phyloP scores from a whole-genome alignment of 2,329 filamentous ascomycete species.

The Cryphonectria carpinicola region DNA sequence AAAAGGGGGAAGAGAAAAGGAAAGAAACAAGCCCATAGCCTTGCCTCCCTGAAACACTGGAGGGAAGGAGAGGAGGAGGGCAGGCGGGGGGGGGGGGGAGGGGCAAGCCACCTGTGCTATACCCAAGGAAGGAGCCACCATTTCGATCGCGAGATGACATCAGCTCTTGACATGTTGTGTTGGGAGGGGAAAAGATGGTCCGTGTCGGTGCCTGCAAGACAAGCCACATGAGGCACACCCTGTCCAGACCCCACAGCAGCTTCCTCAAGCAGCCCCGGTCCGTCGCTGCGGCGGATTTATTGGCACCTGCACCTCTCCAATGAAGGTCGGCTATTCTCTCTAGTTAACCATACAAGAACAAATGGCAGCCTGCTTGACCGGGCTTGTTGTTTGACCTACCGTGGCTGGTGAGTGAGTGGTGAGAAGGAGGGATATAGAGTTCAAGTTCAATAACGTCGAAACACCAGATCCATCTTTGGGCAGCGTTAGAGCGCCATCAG shows the following conservation, averaged over 20 bases:
- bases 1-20: not conserved
- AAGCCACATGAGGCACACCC: slow-evolving; percentile 12
- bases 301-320: no score
- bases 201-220: slow-evolving; percentile 15
- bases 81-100: no score
- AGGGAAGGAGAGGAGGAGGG: not conserved
- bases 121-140: not conserved
- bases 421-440: no score
- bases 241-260: not conserved
- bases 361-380: not conserved
- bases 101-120: slow-evolving; percentile 24
- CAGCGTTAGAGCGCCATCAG: no score
- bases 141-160: slow-evolving; percentile 21
- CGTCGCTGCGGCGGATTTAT: no score
- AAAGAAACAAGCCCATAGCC: not conserved
- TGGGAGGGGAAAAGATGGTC: not conserved
- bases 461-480: no score
- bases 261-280: not conserved
- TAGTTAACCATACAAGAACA: no score
- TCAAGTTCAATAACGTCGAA: no score
- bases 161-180: slow-evolving; percentile 12
- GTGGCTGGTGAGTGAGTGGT: not conserved
- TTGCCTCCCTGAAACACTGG: not conserved
- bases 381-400: not conserved
- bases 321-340: not conserved